Conservation (phyloP, 2,329 filamentous ascomycete genomes). For the Aureobasidium zeae region DNA sequence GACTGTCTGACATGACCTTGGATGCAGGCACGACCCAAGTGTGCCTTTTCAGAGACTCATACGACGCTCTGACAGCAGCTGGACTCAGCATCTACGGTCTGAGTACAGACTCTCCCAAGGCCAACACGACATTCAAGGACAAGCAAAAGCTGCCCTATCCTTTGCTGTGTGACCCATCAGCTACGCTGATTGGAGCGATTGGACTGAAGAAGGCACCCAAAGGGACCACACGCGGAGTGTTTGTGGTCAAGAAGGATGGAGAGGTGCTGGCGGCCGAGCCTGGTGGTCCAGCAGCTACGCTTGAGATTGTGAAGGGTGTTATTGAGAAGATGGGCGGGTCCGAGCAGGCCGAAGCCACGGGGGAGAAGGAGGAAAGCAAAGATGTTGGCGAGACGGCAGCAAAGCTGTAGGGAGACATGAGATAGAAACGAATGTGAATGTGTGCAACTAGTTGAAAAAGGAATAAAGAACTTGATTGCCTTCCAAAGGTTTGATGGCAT, state of each 20-base stretch:
- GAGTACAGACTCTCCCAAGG: constrained; percentile 76
- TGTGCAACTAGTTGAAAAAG: too few species aligned
- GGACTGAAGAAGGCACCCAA: constrained; percentile 80
- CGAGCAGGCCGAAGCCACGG: constrained; percentile 28
- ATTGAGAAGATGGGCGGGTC: constrained; percentile 41
- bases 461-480: not conserved
- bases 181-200: constrained; percentile 70
- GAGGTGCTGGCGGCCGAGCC: constrained; percentile 67
- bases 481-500: not conserved
- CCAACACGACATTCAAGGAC: constrained; percentile 84
- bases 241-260: constrained; percentile 59
- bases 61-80: constrained; percentile 62
- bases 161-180: constrained; percentile 72
- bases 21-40: constrained; percentile 76
- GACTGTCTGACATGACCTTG: not conserved
- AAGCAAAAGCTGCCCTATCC: constrained; percentile 86
- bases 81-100: constrained; percentile 86
- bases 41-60: constrained; percentile 84
- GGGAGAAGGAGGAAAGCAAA: constrained; percentile 22
- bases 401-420: constrained; percentile 4
- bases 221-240: constrained; percentile 77
- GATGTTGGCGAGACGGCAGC: constrained; percentile 1
- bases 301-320: constrained; percentile 65
- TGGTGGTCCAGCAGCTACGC: constrained; percentile 68
- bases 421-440: too few species aligned